These are phyloP conservation scores for Eremochloa ophiuroides DNA, from an alignment of 176 grass and related monocot genomes.

Conservation along the genomic window DNA sequence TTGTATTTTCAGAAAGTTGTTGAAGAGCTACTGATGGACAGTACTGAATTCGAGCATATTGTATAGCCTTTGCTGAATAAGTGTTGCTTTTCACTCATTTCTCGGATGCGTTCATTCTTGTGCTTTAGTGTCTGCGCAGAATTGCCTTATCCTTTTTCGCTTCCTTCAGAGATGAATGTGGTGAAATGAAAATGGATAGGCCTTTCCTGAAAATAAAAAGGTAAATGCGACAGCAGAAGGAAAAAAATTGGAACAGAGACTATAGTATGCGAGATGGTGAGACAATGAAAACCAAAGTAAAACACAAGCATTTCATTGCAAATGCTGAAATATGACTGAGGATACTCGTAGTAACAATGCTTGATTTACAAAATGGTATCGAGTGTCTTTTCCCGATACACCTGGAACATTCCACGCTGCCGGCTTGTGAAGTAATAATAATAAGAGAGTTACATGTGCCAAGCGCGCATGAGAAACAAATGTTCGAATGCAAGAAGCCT, in stretches of 20 bases:
- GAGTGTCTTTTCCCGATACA: too few species aligned
- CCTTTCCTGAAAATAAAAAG: background rate
- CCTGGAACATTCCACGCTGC: too few species aligned
- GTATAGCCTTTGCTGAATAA: constrained; percentile 27
- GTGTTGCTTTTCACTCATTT: background rate
- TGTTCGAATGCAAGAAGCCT: too few species aligned
- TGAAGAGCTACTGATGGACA: constrained; percentile 44
- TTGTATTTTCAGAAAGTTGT: constrained; percentile 62
- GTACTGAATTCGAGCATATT: constrained; percentile 29
- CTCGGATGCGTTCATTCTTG: background rate
- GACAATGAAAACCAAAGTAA: background rate
- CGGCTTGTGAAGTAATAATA: too few species aligned
- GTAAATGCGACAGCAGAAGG: background rate
- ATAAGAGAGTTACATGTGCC: too few species aligned
- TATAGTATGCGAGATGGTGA: background rate
- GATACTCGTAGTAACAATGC: background rate
- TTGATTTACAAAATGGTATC: background rate
- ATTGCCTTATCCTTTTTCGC: background rate
- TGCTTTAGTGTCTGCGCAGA: background rate
- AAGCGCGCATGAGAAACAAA: too few species aligned
- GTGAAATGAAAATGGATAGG: background rate
- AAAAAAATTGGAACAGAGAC: background rate
- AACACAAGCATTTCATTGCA: background rate
- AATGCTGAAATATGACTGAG: background rate
- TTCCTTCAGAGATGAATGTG: background rate